These are phyloP conservation scores for Lodderomyces orthopsilosis DNA, from an alignment of 1,139 yeast species.

Conservation along the genomic window DNA sequence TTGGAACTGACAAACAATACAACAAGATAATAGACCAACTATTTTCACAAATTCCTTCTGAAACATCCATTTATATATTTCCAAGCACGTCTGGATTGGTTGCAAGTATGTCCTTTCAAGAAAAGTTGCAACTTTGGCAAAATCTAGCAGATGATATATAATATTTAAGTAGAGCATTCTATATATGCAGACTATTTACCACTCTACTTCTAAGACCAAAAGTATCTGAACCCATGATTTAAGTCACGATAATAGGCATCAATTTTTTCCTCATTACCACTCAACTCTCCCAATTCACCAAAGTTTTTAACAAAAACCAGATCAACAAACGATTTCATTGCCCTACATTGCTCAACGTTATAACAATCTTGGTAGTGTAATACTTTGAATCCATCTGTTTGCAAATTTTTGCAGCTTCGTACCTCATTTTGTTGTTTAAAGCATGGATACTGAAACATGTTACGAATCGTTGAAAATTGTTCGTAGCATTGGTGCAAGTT, in stretches of 20 bases:
- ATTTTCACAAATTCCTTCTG: constrained; percentile 10
- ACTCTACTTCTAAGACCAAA: constrained; percentile 26
- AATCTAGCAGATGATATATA: constrained; percentile 13
- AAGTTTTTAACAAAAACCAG: constrained; percentile 36
- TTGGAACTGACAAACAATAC: constrained; percentile 16
- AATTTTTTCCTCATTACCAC: constrained; percentile 24
- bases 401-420: constrained; percentile 31
- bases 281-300: constrained; percentile 38
- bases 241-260: constrained; percentile 30
- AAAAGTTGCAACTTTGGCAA: constrained; percentile 52
- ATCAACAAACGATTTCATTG: constrained; percentile 38
- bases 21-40: constrained; percentile 18
- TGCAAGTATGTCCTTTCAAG: constrained; percentile 43
- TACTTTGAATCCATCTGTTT: constrained; percentile 33
- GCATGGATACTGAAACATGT: constrained; percentile 6
- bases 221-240: constrained; percentile 30
- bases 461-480: constrained; percentile 4
- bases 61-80: constrained; percentile 47
- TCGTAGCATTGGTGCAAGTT: constrained; percentile 38
- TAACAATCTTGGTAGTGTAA: constrained; percentile 42
- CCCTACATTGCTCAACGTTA: constrained; percentile 36
- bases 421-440: constrained; percentile 4
- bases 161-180: background rate
- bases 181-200: background rate
- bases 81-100: constrained; percentile 82